These are phyloP conservation scores for Starmerella powellii DNA, from an alignment of 805 yeast species.

Conservation along the genomic window DNA sequence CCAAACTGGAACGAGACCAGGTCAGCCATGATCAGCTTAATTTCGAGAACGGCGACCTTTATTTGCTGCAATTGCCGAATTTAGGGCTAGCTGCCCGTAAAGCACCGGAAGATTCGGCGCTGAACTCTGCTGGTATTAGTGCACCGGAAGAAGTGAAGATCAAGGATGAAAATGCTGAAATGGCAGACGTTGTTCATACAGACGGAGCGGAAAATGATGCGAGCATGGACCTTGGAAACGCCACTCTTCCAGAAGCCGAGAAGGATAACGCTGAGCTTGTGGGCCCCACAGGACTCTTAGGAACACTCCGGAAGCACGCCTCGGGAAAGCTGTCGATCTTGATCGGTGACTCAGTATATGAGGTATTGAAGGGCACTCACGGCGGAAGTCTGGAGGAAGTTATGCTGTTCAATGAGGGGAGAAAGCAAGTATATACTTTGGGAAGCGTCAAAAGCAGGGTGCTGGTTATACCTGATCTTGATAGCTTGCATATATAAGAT, in stretches of 20 bases:
- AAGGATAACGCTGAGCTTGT: background rate
- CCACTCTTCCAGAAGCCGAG: background rate
- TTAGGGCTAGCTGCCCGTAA: conserved; percentile 27
- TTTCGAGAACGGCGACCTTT: conserved; percentile 24
- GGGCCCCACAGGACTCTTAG: conserved; percentile 45
- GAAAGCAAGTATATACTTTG: conserved; percentile 33
- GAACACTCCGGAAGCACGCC: conserved; percentile 61
- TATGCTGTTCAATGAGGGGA: conserved; percentile 40
- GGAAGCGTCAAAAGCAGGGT: conserved; percentile 48
- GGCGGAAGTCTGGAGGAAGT: conserved; percentile 63
- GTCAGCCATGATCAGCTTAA: conserved; percentile 7
- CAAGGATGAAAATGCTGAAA: background rate
- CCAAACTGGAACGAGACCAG: conserved; percentile 2
- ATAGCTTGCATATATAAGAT: conserved; percentile 8
- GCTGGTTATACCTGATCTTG: conserved; percentile 44
- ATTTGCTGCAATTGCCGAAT: conserved; percentile 38
- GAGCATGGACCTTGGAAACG: background rate
- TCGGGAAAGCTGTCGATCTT: conserved; percentile 72
- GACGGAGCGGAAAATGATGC: background rate
- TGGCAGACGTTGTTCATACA: background rate
- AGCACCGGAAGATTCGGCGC: conserved; percentile 4
- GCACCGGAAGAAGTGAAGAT: too few relatives aligned
- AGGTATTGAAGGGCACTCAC: conserved; percentile 59
- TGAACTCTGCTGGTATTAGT: background rate
- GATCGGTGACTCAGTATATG: conserved; percentile 58